phyloP scores from a whole-genome alignment of 1,139 yeast species.

The Fermentozyma sake region DNA sequence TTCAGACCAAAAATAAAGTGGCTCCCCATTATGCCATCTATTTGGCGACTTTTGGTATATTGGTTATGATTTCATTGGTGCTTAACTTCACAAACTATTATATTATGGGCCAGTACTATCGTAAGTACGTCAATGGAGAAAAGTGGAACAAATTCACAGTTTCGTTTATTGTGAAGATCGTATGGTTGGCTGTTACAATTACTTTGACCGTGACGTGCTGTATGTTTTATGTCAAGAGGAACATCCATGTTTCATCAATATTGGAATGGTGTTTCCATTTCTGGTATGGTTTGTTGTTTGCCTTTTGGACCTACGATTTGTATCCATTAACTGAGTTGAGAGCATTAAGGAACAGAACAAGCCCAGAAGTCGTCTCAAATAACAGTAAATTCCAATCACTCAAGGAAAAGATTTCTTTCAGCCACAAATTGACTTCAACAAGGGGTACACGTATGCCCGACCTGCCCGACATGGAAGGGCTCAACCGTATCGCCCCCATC shows the following conservation, averaged over 20 bases:
- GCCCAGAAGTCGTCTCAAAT: constrained; percentile 1
- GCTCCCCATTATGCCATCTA: constrained; percentile 21
- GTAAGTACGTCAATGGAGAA: constrained; percentile 28
- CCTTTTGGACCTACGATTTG: constrained; percentile 35
- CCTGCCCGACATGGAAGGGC: no score
- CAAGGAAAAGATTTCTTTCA: no score
- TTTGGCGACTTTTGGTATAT: constrained; percentile 25
- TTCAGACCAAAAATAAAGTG: constrained; percentile 14
- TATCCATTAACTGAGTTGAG: constrained; percentile 29
- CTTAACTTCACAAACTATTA: constrained; percentile 27
- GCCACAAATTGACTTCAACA: no score
- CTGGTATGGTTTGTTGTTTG: constrained; percentile 33
- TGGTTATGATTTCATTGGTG: constrained; percentile 15
- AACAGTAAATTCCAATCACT: no score
- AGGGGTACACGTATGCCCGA: no score
- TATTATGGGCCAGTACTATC: constrained; percentile 30
- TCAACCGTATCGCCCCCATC: no score
- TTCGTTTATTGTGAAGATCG: constrained; percentile 26
- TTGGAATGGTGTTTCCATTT: constrained; percentile 35
- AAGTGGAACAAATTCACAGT: constrained; percentile 29
- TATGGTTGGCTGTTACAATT: constrained; percentile 27
- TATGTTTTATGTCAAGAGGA: constrained; percentile 20
- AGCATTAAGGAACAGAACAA: constrained; percentile 5
- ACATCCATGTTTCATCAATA: constrained; percentile 17
- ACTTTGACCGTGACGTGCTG: constrained; percentile 24